These are phyloP conservation scores for Arthrobotrys megalospora DNA, from an alignment of 2,329 filamentous ascomycete genomes.

Conservation along the genomic window DNA sequence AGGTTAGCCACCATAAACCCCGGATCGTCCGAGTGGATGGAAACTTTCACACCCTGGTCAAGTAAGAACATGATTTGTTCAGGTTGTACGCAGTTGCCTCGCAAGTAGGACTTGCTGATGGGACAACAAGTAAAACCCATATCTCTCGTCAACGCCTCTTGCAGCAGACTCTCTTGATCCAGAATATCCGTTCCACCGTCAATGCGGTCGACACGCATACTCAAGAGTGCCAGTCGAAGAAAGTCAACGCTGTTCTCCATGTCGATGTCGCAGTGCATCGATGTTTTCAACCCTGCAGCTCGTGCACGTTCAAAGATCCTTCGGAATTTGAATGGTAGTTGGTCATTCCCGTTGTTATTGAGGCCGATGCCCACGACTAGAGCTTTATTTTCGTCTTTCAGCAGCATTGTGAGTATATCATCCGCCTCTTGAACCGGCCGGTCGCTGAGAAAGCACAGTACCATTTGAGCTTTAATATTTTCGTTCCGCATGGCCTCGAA, in stretches of 20 bases:
- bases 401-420: conserved; percentile 71
- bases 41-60: conserved; percentile 77
- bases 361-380: conserved; percentile 73
- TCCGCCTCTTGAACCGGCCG: conserved; percentile 75
- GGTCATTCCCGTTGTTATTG: conserved; percentile 75
- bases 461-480: conserved; percentile 70
- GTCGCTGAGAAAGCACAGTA: conserved; percentile 81
- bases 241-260: conserved; percentile 70
- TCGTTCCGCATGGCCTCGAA: conserved; percentile 69
- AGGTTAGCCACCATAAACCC: conserved; percentile 84
- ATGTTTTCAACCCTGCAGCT: conserved; percentile 73
- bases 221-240: conserved; percentile 76
- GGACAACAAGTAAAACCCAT: conserved; percentile 81
- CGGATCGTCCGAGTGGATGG: conserved; percentile 81
- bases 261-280: conserved; percentile 82
- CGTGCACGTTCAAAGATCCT: conserved; percentile 74
- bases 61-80: conserved; percentile 72
- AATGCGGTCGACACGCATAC: conserved; percentile 76
- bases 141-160: conserved; percentile 73
- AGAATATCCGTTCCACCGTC: conserved; percentile 81
- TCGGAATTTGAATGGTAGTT: conserved; percentile 74
- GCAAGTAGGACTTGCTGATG: conserved; percentile 76
- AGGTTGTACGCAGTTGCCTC: conserved; percentile 66
- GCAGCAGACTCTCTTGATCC: conserved; percentile 74
- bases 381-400: conserved; percentile 68